Conservation (phyloP, 1,284 basidiomycete species). For the Tilletia walkeri region DNA sequence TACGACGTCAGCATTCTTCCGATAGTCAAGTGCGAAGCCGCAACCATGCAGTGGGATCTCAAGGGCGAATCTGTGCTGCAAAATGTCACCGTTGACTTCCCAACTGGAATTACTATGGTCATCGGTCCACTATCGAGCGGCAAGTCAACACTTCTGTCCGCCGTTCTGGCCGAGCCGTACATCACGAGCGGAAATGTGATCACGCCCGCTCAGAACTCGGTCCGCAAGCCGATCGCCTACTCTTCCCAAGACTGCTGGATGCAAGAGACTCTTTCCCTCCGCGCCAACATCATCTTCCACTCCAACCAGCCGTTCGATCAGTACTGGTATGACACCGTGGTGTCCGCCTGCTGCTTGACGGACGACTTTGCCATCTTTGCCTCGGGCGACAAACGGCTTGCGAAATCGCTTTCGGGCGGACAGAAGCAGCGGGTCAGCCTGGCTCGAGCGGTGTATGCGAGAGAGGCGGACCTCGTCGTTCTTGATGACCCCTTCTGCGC, state of each 20-base stretch:
- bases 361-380: slow-evolving; percentile 24
- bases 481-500: slow-evolving; percentile 37
- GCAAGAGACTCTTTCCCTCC: slow-evolving; percentile 27
- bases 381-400: slow-evolving; percentile 16
- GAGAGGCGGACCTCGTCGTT: slow-evolving; percentile 16
- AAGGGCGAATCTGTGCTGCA: neutral
- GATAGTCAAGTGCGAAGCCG: slow-evolving; percentile 57
- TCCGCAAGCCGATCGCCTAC: slow-evolving; percentile 19
- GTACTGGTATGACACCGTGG: slow-evolving; percentile 25
- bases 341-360: slow-evolving; percentile 26
- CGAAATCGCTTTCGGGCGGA: slow-evolving; percentile 34
- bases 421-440: slow-evolving; percentile 38
- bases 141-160: slow-evolving; percentile 34
- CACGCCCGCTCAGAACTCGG: neutral
- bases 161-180: slow-evolving; percentile 29
- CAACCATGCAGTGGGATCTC: neutral
- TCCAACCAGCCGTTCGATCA: slow-evolving; percentile 5
- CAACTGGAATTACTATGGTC: slow-evolving; percentile 20
- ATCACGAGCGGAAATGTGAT: neutral
- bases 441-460: slow-evolving; percentile 33
- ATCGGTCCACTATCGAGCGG: slow-evolving; percentile 29
- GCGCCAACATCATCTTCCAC: slow-evolving; percentile 35
- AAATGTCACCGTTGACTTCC: slow-evolving; percentile 16
- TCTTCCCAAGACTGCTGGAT: slow-evolving; percentile 32
- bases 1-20: no score